These are phyloP conservation scores for Metschnikowia noctiluminum DNA, from an alignment of 805 yeast species.

Conservation along the genomic window DNA sequence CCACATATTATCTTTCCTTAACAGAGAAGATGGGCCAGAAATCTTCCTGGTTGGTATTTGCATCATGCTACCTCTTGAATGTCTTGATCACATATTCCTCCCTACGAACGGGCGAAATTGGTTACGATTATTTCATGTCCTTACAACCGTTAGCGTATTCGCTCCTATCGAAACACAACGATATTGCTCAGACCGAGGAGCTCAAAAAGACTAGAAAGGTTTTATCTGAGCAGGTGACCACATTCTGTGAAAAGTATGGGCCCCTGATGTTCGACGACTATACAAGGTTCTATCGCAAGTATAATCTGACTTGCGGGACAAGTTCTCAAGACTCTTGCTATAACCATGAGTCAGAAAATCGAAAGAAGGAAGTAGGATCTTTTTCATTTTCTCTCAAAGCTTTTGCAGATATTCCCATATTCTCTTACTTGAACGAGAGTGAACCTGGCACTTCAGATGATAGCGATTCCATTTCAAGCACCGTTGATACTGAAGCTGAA, in stretches of 20 bases:
- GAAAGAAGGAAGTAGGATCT: not conserved
- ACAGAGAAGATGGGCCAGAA: conserved; percentile 10
- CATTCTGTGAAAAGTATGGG: conserved; percentile 36
- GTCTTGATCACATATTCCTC: conserved; percentile 41
- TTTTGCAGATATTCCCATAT: conserved; percentile 30
- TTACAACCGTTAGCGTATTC: conserved; percentile 36
- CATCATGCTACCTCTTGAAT: conserved; percentile 33
- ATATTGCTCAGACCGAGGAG: conserved; percentile 29
- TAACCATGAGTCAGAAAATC: not conserved
- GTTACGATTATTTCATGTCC: conserved; percentile 40
- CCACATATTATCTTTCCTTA: conserved; percentile 20
- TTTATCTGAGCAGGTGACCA: conserved; percentile 29
- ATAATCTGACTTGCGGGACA: conserved; percentile 7
- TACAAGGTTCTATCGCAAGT: conserved; percentile 29
- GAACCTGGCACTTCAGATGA: not conserved
- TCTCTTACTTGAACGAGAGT: conserved; percentile 15
- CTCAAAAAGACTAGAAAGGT: conserved; percentile 27
- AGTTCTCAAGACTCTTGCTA: not conserved
- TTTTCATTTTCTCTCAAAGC: conserved; percentile 17
- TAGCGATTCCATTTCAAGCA: not conserved
- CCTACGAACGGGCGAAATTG: conserved; percentile 40
- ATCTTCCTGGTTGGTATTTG: conserved; percentile 22
- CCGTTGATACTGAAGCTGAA: not conserved
- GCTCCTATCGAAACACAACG: conserved; percentile 27
- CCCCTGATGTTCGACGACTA: conserved; percentile 39